phyloP scores from a whole-genome alignment of 2,329 filamentous ascomycete species.

The Aspergillus sp. region DNA sequence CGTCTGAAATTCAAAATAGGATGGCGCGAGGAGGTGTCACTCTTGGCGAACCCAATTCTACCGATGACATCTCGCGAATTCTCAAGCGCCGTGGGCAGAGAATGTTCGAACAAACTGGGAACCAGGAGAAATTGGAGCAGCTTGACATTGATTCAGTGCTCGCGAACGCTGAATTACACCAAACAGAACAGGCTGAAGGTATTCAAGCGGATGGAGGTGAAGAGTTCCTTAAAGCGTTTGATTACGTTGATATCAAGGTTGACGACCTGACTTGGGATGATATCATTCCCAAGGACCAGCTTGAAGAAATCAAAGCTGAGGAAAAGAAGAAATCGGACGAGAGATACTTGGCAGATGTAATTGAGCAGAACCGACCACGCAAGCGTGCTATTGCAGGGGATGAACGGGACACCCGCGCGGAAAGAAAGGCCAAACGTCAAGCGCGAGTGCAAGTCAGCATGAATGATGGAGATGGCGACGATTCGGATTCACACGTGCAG shows the following conservation, averaged over 20 bases:
- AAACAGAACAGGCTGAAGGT: slow-evolving; percentile 91
- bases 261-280: slow-evolving; percentile 94
- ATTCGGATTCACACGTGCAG: slow-evolving; percentile 63
- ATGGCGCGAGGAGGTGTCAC: slow-evolving; percentile 62
- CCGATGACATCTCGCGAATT: slow-evolving; percentile 93
- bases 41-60: slow-evolving; percentile 77
- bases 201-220: slow-evolving; percentile 95
- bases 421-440: slow-evolving; percentile 68
- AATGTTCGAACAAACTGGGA: slow-evolving; percentile 97
- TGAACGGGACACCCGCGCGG: slow-evolving; percentile 54
- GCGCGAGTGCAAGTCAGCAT: slow-evolving; percentile 64
- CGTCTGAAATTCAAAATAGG: slow-evolving; percentile 79
- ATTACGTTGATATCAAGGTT: slow-evolving; percentile 97
- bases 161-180: slow-evolving; percentile 94
- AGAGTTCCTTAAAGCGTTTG: slow-evolving; percentile 84
- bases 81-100: slow-evolving; percentile 97
- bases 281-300: slow-evolving; percentile 91
- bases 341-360: slow-evolving; percentile 75
- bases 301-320: slow-evolving; percentile 84
- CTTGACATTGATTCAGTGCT: slow-evolving; percentile 97
- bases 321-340: slow-evolving; percentile 83
- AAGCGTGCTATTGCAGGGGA: slow-evolving; percentile 65
- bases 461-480: slow-evolving; percentile 72
- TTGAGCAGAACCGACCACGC: slow-evolving; percentile 82
- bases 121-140: slow-evolving; percentile 94